phyloP scores from a whole-genome alignment of 441 rosid species.

The Dalechampia spathulata region DNA sequence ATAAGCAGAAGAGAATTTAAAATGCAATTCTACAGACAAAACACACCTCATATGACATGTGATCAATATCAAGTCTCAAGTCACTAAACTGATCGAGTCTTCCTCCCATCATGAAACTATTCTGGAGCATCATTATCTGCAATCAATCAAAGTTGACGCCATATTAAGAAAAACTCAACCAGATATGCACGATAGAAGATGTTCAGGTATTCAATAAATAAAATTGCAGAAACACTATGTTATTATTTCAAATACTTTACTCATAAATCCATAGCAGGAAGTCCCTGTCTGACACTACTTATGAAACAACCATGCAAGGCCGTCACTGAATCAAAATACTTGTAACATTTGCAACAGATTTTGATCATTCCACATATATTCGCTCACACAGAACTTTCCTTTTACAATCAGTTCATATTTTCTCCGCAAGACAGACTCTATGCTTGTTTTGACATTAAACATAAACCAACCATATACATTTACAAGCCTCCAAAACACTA shows the following conservation, averaged over 20 bases:
- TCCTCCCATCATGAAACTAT: slow-evolving; percentile 67
- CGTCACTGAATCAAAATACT: background rate
- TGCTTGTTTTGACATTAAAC: no score
- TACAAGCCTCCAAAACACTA: no score
- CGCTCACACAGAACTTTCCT: no score
- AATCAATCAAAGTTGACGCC: slow-evolving; percentile 3
- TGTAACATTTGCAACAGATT: background rate
- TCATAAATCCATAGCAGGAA: background rate
- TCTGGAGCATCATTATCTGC: slow-evolving; percentile 70
- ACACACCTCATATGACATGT: slow-evolving; percentile 82
- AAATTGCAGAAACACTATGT: background rate
- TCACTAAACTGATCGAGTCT: slow-evolving; percentile 46
- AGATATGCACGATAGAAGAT: no score
- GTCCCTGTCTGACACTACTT: background rate
- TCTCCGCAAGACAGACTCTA: no score
- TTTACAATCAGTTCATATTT: no score
- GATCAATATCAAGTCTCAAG: slow-evolving; percentile 83
- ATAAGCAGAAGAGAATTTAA: background rate
- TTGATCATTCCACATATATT: no score
- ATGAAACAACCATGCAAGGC: background rate
- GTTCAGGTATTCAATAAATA: background rate
- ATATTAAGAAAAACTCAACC: no score
- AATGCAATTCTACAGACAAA: background rate
- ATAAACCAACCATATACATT: no score
- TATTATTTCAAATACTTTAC: background rate